Evolutionary conservation across 2,329 filamentous ascomycete genomes (phyloP), one percentile per base, ranked within the genome.

Genomic region (Aspergillus pseudoviridinutans): DNA sequence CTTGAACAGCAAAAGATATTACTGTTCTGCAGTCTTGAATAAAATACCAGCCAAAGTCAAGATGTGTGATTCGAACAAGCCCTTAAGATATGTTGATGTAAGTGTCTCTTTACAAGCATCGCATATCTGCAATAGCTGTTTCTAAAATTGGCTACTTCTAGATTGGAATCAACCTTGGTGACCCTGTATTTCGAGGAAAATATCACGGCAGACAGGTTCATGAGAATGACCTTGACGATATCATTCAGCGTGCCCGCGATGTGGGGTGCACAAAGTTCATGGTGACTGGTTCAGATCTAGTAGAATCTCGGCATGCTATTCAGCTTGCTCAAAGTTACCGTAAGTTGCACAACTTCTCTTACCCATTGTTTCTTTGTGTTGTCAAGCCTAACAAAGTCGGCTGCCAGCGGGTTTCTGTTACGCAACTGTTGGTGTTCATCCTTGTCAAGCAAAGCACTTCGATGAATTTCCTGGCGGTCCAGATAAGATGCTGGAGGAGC

Each of bases 131-230:
- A 32, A 38, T 52, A 52, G 44, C 64, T 69, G 51, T 69, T 56
- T 46, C 25, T 25, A 53, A 25, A 28, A 27, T 22, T 14, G 20
- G 27, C 20, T 50, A 53, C 49, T 53, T 61, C 41, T 65, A 88
- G 84, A 84, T 99, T 69, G 94, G 93, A 57, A 97, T 99, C 80
- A 99, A 99, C 74, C 84, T 99, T 55, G 90, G 92, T 54, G 94
- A 99, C 70, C 90, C 90, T 53, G 91, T 97, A 58, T 99, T 93
- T 74, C 84, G 85, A 50, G 94, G 94, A 52, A 76, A 84, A 46
- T 95, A 97, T 71, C 88, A 95, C 70, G 91, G 90, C 68, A 92
- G 87, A 60, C 82, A 90, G 68, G 80, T 80, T 50, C 76, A 79
- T 57, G 73, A 78, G 38, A 67, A 72, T 64, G 77, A 79, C 55